Evolutionary conservation across 2,329 filamentous ascomycete genomes (phyloP).

Genomic region (Capronia americana): DNA sequence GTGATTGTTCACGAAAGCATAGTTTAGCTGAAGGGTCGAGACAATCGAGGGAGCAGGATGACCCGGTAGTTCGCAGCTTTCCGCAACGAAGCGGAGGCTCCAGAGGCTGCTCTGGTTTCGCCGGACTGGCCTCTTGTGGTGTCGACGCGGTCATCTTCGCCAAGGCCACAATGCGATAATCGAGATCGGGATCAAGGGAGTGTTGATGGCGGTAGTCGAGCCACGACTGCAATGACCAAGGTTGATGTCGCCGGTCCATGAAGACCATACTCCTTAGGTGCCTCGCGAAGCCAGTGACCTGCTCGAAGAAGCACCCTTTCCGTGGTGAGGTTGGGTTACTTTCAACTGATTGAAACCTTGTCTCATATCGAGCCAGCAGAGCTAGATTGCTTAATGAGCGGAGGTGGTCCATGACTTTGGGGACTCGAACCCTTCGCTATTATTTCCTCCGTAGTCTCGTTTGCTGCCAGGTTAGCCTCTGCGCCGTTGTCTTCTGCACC

Average conservation of each 20-base stretch:
- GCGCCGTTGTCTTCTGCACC: not conserved
- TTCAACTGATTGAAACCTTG: not conserved
- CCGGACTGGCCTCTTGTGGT: not conserved
- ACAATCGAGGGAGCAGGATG: not conserved
- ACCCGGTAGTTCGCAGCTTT: not conserved
- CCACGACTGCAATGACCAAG: not conserved
- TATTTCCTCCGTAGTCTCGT: not conserved
- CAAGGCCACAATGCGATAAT: not conserved
- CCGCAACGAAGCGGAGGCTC: not conserved
- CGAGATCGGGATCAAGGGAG: not conserved
- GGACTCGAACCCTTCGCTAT: not conserved
- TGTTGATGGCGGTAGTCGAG: not conserved
- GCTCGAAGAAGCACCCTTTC: not conserved
- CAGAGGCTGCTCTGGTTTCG: not conserved
- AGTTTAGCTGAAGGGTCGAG: not conserved
- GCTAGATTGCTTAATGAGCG: constrained; percentile 1
- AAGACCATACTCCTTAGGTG: not conserved
- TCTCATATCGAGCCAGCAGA: constrained; percentile 2
- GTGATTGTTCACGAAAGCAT: not conserved
- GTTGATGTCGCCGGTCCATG: not conserved
- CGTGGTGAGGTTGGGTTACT: not conserved
- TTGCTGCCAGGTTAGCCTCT: not conserved
- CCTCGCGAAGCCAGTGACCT: not conserved
- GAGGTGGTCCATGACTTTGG: not conserved
- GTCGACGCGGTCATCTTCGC: not conserved